These are phyloP conservation scores for Talaromyces atroroseus DNA, from an alignment of 2,329 filamentous ascomycete genomes.

Conservation along the genomic window DNA sequence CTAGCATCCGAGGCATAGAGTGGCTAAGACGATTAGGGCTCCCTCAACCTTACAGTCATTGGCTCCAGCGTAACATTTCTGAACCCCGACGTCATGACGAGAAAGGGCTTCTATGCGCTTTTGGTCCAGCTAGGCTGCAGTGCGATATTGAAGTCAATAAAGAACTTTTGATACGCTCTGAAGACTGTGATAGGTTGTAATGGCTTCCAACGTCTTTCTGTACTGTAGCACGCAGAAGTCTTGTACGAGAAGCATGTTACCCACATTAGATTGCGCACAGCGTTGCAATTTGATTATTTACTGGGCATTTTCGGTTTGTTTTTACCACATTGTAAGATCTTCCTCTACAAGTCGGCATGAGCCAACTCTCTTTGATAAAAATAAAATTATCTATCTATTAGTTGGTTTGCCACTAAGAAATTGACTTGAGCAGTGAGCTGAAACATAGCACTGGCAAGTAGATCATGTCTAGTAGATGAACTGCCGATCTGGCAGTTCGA, in stretches of 20 bases:
- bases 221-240: too few relatives aligned
- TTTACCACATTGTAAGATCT: neutral
- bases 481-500: neutral
- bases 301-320: neutral
- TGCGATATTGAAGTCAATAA: neutral
- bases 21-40: neutral
- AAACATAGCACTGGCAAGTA: neutral
- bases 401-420: neutral
- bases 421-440: neutral
- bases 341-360: too few relatives aligned
- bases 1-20: neutral
- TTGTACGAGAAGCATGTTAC: too few relatives aligned
- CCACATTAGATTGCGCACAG: neutral
- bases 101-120: neutral
- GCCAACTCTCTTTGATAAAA: too few relatives aligned
- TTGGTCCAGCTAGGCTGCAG: too few relatives aligned
- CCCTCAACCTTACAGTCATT: neutral
- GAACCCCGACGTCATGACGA: too few relatives aligned
- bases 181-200: neutral
- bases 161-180: neutral
- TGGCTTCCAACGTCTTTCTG: neutral
- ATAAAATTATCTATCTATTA: neutral
- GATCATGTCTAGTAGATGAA: neutral
- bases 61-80: neutral
- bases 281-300: too few relatives aligned